phyloP scores from a whole-genome alignment of 148 eudicot genomes.

The Spergularia bocconei region DNA sequence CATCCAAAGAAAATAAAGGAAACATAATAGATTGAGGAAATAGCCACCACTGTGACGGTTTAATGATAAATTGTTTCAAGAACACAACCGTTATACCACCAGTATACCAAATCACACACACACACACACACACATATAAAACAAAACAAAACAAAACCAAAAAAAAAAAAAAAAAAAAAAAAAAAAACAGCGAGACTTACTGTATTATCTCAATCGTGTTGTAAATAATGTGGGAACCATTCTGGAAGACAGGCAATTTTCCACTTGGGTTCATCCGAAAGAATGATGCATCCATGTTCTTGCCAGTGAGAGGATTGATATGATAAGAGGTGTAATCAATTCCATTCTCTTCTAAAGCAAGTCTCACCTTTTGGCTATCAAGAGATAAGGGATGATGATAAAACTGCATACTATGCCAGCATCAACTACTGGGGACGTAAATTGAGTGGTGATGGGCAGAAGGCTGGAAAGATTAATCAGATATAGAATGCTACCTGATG shows the following conservation, averaged over 20 bases:
- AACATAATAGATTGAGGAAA: no score
- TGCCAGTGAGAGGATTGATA: conserved; percentile 85
- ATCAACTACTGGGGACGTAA: conserved; percentile 25
- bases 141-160: no score
- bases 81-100: not conserved
- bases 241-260: conserved; percentile 84
- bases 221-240: conserved; percentile 69
- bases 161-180: not conserved
- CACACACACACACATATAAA: no score
- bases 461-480: conserved; percentile 6
- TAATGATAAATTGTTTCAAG: not conserved
- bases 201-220: conserved; percentile 75
- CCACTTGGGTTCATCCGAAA: conserved; percentile 83
- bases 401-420: conserved; percentile 66
- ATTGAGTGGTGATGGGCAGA: not conserved
- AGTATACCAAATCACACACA: no score
- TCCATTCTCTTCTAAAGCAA: conserved; percentile 81
- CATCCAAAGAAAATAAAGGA: no score
- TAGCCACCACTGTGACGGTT: no score
- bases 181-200: conserved; percentile 40
- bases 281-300: conserved; percentile 77
- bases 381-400: conserved; percentile 89
- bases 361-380: conserved; percentile 96
- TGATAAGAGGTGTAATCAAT: conserved; percentile 88
- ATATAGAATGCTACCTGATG: conserved; percentile 13